Conservation (phyloP, 805 yeast species). For the Millerago galiae region DNA sequence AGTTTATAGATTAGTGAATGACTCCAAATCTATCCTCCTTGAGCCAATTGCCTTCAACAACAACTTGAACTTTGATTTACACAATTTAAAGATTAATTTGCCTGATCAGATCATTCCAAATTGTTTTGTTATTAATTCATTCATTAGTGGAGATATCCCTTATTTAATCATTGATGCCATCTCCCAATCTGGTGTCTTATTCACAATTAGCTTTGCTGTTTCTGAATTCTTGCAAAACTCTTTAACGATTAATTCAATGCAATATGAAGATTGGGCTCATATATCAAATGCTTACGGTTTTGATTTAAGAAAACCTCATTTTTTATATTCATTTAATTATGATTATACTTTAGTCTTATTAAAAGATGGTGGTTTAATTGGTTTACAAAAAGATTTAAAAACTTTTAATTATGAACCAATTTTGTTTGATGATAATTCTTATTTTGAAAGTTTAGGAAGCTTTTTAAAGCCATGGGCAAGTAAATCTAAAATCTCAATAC, state of each 20-base stretch:
- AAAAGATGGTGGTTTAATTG: constrained; percentile 72
- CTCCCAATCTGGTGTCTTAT: constrained; percentile 43
- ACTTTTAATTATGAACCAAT: constrained; percentile 31
- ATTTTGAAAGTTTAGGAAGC: constrained; percentile 30
- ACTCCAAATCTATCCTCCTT: constrained; percentile 13
- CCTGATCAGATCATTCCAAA: constrained; percentile 31
- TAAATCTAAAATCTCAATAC: constrained; percentile 29
- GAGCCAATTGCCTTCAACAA: constrained; percentile 21
- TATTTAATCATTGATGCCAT: constrained; percentile 46
- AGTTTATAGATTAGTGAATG: constrained; percentile 16
- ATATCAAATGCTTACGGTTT: constrained; percentile 65
- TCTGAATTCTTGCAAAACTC: constrained; percentile 32
- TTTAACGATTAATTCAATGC: constrained; percentile 11
- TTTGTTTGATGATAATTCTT: constrained; percentile 52
- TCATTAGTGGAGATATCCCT: constrained; percentile 18
- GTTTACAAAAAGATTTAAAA: constrained; percentile 30
- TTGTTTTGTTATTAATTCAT: constrained; percentile 34
- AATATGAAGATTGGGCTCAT: constrained; percentile 49
- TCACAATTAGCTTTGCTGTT: constrained; percentile 41
- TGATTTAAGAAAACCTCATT: constrained; percentile 49
- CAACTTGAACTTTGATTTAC: constrained; percentile 15
- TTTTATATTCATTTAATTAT: constrained; percentile 40
- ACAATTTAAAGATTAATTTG: constrained; percentile 25
- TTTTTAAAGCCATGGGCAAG: constrained; percentile 24
- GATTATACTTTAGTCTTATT: constrained; percentile 50